Evolutionary conservation across 768 basidiomycete species (phyloP).

Genomic region (Collybia mongolica): DNA sequence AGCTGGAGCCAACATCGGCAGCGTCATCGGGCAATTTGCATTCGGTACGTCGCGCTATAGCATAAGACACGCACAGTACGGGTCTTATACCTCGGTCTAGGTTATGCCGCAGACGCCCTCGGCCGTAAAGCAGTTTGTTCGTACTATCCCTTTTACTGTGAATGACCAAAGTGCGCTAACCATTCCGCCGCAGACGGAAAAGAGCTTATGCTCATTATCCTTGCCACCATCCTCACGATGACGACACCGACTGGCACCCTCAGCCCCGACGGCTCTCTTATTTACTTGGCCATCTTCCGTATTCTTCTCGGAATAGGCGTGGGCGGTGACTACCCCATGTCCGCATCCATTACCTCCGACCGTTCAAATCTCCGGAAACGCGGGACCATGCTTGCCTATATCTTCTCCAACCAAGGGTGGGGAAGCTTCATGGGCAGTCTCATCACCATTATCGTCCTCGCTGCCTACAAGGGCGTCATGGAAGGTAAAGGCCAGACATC

Average conservation of each 20-base stretch:
- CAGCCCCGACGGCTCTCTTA: conserved; percentile 47
- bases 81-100: conserved; percentile 57
- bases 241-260: conserved; percentile 64
- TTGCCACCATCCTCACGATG: conserved; percentile 71
- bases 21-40: conserved; percentile 65
- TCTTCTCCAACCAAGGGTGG: conserved; percentile 80
- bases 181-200: conserved; percentile 67
- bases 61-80: background rate
- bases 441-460: conserved; percentile 61
- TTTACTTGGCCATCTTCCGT: conserved; percentile 67
- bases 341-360: conserved; percentile 66
- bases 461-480: conserved; percentile 63
- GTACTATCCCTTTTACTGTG: no score
- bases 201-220: conserved; percentile 78
- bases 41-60: conserved; percentile 40
- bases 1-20: conserved; percentile 69
- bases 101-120: conserved; percentile 63
- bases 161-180: no score
- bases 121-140: conserved; percentile 70
- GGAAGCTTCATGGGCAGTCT: conserved; percentile 66
- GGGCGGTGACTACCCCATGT: conserved; percentile 82
- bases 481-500: conserved; percentile 53
- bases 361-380: conserved; percentile 62
- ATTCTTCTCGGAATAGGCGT: conserved; percentile 77
- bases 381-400: conserved; percentile 74